Percentiles rank a stretch among this genome's conserved stretches.
These are phyloP conservation scores for Iris macrosiphon DNA, from an alignment of 106 monocot species.

Conservation along the genomic window DNA sequence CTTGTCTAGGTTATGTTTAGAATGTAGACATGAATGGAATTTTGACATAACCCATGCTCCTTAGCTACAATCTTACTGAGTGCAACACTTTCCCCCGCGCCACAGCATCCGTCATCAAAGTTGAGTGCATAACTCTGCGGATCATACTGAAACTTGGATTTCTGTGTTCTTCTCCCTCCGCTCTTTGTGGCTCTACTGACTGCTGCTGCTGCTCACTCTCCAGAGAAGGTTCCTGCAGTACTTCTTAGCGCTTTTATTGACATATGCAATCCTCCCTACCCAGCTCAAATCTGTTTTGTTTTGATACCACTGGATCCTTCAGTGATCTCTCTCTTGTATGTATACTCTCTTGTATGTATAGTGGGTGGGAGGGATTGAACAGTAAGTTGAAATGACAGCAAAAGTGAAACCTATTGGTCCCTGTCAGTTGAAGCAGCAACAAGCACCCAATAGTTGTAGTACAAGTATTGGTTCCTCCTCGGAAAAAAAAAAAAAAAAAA, in stretches of 20 bases:
- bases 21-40: background rate
- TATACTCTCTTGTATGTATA: too few species aligned
- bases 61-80: background rate
- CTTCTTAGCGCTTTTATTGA: background rate
- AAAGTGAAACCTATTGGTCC: too few species aligned
- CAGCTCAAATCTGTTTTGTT: background rate
- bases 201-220: constrained; percentile 15
- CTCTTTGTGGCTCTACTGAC: constrained; percentile 2
- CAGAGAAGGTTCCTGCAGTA: constrained; percentile 7
- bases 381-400: too few species aligned
- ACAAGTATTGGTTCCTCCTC: too few species aligned
- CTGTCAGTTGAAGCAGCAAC: too few species aligned
- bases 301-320: background rate
- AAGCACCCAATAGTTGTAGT: too few species aligned
- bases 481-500: too few species aligned
- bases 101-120: constrained; percentile 21
- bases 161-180: background rate
- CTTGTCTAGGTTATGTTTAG: too few species aligned
- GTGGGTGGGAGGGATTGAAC: too few species aligned
- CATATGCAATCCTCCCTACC: background rate
- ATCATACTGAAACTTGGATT: constrained; percentile 17
- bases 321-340: too few species aligned
- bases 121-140: constrained; percentile 25
- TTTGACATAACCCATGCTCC: background rate
- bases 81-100: background rate